Base-by-base conservation (phyloP, 352 stramenopile species). In the Poterioochromonas sp. region DNA sequence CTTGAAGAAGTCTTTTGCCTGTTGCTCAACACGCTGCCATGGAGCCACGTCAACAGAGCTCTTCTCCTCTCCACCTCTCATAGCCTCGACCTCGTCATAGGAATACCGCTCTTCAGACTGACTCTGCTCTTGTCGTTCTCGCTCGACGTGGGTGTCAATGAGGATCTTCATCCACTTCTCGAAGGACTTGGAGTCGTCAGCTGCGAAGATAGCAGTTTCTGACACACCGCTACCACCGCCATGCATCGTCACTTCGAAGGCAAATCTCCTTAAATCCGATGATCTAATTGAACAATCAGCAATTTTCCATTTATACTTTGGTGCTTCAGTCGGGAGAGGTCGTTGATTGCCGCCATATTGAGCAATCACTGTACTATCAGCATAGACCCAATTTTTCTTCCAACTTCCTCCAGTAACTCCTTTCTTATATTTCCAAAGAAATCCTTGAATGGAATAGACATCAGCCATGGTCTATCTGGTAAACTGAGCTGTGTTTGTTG, bases 161-260 rank as follows among this genome's bases (percentile, higher is more conserved):
- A 68, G 29, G 12, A 68, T 68, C 58, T 68, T 68, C 58, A 39
- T 68, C 58, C 58, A 68, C 29, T 68, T 68, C 12, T 68, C 26
- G 58, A 68, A 68, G 58, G 58, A 68, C 5, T 29, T 8, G 26
- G 12, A 37, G 58, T 68, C 58, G 58, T 68, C 58, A 11, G 58
- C 58, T 26, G 58, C 58, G 58, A 68, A 68, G 58, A 39, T 68
- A 5, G 26, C 26, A 15, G 12, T 11, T 8, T 37, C 8, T n/a
- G n/a, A n/a, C n/a, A n/a, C n/a, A n/a, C n/a, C n/a, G n/a, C n/a
- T n/a, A n/a, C n/a, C n/a, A 32, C 58, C 58, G 26, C 29, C 29
- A 8, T 68, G 58, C 58, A 40, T 26, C 58, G 34, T 39, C 5
- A 68, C 26, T 39, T 68, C 12, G 34, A 68, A 68, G 12, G 58